Percentiles rank a stretch among this genome's conserved stretches.
Evolutionary conservation across 2,329 filamentous ascomycete species (phyloP).

Genomic region (Pochonia chlamydosporia): DNA sequence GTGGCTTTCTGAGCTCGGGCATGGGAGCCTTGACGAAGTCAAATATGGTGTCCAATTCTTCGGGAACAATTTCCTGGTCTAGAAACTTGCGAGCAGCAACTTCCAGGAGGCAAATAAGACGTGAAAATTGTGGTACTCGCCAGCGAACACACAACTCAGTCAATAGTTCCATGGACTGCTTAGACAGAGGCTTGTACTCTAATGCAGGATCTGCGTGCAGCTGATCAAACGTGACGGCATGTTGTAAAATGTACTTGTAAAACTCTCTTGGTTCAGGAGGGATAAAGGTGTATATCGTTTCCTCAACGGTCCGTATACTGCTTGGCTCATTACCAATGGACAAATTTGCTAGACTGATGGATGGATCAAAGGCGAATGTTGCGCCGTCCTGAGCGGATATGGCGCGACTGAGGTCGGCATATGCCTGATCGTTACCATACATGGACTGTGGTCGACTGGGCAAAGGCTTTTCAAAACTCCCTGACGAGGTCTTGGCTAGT

Average conservation of each 20-base stretch:
- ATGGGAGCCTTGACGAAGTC: constrained; percentile 71
- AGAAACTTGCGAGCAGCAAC: constrained; percentile 79
- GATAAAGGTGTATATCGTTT: constrained; percentile 79
- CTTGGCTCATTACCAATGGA: constrained; percentile 52
- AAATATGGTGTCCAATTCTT: constrained; percentile 79
- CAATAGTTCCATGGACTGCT: constrained; percentile 73
- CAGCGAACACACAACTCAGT: constrained; percentile 82
- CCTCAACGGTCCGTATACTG: constrained; percentile 50
- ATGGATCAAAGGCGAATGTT: constrained; percentile 53
- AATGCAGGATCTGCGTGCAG: constrained; percentile 48
- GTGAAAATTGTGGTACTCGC: constrained; percentile 79
- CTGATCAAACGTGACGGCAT: constrained; percentile 63
- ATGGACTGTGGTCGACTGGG: constrained; percentile 42
- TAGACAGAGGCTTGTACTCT: constrained; percentile 56
- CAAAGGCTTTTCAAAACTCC: constrained; percentile 50
- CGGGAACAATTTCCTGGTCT: constrained; percentile 73
- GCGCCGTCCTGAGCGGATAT: constrained; percentile 40
- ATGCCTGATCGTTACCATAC: constrained; percentile 43
- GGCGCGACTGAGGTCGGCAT: constrained; percentile 46
- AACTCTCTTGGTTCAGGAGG: constrained; percentile 76
- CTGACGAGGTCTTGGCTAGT: constrained; percentile 69
- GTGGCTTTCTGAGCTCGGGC: constrained; percentile 58
- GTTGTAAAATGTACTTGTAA: constrained; percentile 76
- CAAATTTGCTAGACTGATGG: constrained; percentile 61
- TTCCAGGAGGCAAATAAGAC: constrained; percentile 77